phyloP scores from a whole-genome alignment of 1,139 yeast genomes.

The Nakaseomyces bracarensis region DNA sequence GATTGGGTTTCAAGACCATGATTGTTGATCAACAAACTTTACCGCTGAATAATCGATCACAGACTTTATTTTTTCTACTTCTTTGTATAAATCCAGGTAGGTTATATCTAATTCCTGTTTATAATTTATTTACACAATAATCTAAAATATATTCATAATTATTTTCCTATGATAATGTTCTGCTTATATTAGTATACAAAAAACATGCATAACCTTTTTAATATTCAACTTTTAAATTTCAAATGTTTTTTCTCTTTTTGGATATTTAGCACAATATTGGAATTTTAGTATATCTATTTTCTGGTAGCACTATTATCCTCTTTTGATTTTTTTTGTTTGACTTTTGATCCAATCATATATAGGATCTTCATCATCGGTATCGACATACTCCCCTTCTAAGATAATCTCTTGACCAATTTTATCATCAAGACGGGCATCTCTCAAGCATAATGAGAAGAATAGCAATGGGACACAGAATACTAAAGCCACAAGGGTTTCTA shows the following conservation, averaged over 20 bases:
- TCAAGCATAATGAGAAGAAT: constrained; percentile 33
- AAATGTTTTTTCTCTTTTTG: too few relatives aligned
- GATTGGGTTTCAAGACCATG: constrained; percentile 60
- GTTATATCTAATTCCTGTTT: background rate
- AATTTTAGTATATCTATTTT: too few relatives aligned
- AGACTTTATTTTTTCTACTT: too few relatives aligned
- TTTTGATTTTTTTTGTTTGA: background rate
- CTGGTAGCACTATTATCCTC: too few relatives aligned
- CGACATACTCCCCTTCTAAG: background rate
- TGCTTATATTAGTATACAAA: too few relatives aligned
- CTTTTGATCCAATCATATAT: background rate
- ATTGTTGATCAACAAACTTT: too few relatives aligned
- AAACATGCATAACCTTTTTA: too few relatives aligned
- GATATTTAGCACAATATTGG: too few relatives aligned
- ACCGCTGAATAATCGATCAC: too few relatives aligned
- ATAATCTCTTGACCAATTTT: constrained; percentile 1
- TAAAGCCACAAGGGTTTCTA: constrained; percentile 50
- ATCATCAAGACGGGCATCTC: constrained; percentile 4
- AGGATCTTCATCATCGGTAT: background rate
- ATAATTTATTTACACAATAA: background rate
- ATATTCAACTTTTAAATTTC: too few relatives aligned
- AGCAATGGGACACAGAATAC: constrained; percentile 49
- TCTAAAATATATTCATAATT: background rate
- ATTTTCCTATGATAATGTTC: too few relatives aligned
- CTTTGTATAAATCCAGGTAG: background rate